Percentiles rank a stretch among this genome's conserved stretches.
Evolutionary conservation across 352 stramenopile genomes (phyloP).

Genomic region (Pythium aphanidermatum): DNA sequence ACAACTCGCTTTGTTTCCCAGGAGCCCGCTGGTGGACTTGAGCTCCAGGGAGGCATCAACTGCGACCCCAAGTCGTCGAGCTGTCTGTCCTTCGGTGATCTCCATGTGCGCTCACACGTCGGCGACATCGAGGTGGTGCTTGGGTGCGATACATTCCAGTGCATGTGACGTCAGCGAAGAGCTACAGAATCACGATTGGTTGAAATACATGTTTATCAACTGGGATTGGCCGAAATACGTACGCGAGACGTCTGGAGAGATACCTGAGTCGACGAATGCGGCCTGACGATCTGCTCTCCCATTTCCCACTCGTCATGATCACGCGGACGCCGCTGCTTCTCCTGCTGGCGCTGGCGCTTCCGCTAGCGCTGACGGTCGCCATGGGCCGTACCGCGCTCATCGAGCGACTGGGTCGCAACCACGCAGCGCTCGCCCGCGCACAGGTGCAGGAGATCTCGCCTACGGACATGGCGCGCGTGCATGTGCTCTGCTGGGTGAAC

Average conservation of each 20-base stretch:
- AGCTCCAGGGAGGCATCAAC: slow-evolving; percentile 65
- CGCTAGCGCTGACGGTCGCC: not conserved
- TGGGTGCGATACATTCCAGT: slow-evolving; percentile 62
- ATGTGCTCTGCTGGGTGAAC: slow-evolving; percentile 83
- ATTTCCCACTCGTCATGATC: no score
- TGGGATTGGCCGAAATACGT: not conserved
- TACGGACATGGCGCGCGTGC: slow-evolving; percentile 31
- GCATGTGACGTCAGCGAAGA: slow-evolving; percentile 21
- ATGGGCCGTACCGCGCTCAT: slow-evolving; percentile 22
- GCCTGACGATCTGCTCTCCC: no score
- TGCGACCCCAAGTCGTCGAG: slow-evolving; percentile 39
- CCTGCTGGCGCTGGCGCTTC: not conserved
- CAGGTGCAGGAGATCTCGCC: slow-evolving; percentile 43
- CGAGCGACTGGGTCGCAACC: slow-evolving; percentile 43
- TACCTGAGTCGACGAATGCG: no score
- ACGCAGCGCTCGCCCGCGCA: slow-evolving; percentile 68
- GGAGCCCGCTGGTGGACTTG: slow-evolving; percentile 12
- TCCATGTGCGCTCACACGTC: slow-evolving; percentile 54
- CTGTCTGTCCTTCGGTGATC: slow-evolving; percentile 56
- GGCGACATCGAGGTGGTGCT: slow-evolving; percentile 65
- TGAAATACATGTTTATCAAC: not conserved
- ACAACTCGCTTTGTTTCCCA: no score
- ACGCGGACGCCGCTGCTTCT: slow-evolving; percentile 7
- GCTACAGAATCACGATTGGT: no score
- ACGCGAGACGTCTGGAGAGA: no score